phyloP scores from a whole-genome alignment of 805 yeast genomes.

The Saccharomycopsis lassenensis region DNA sequence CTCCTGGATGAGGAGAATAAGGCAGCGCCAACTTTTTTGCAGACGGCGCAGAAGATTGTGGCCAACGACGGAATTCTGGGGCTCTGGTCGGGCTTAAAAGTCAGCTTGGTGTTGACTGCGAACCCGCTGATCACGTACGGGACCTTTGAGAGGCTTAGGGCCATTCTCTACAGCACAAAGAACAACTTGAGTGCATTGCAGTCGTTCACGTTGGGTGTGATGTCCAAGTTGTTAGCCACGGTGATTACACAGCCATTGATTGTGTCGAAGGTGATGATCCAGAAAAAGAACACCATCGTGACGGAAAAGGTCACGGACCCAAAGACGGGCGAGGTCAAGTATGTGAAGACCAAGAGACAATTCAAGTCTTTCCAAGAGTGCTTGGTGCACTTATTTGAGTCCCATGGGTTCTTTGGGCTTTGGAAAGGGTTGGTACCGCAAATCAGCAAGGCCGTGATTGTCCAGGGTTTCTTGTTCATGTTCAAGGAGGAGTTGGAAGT shows the following conservation, averaged over 20 bases:
- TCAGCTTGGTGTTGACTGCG: slow-evolving; percentile 62
- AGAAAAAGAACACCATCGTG: slow-evolving; percentile 27
- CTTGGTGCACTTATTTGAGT: slow-evolving; percentile 42
- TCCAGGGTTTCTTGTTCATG: slow-evolving; percentile 76
- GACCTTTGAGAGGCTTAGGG: slow-evolving; percentile 57
- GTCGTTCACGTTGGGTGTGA: slow-evolving; percentile 64
- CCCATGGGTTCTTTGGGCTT: slow-evolving; percentile 55
- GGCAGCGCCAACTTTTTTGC: slow-evolving; percentile 25
- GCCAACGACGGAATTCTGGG: slow-evolving; percentile 58
- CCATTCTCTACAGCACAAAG: slow-evolving; percentile 28
- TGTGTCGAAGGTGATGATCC: slow-evolving; percentile 74
- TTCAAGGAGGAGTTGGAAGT: slow-evolving; percentile 55
- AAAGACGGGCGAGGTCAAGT: slow-evolving; percentile 16
- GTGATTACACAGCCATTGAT: slow-evolving; percentile 75
- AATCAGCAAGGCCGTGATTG: slow-evolving; percentile 67
- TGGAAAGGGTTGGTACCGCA: slow-evolving; percentile 81
- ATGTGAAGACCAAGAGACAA: slow-evolving; percentile 26
- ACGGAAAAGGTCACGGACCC: slow-evolving; percentile 20
- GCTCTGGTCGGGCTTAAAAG: slow-evolving; percentile 78
- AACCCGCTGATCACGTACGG: slow-evolving; percentile 87
- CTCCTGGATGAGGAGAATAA: slow-evolving; percentile 23
- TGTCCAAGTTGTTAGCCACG: slow-evolving; percentile 74
- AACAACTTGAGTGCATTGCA: slow-evolving; percentile 42
- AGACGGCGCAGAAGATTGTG: slow-evolving; percentile 39
- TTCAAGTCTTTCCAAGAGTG: slow-evolving; percentile 56